A percentile compares a stretch with the other conserved stretches of the same genome.
Conservation (phyloP, 2,329 filamentous ascomycete genomes). For the Penicillium sp. region DNA sequence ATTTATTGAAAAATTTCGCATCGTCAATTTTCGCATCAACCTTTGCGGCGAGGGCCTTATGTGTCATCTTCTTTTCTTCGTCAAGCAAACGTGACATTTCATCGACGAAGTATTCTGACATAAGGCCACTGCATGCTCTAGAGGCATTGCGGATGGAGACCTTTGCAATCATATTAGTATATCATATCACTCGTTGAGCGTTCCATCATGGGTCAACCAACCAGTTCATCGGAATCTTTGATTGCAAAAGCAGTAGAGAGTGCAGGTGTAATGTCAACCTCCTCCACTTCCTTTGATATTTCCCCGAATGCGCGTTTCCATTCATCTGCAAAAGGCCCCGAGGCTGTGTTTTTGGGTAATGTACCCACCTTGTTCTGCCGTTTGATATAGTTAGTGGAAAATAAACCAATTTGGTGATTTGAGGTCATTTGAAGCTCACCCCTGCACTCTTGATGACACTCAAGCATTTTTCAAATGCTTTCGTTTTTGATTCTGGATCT, state of each 20-base stretch:
- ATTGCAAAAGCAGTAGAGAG: constrained; percentile 85
- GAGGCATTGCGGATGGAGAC: constrained; percentile 92
- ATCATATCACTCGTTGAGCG: neutral
- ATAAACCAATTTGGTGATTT: neutral
- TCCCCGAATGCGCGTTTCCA: constrained; percentile 84
- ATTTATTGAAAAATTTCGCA: constrained; percentile 85
- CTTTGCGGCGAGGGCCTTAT: constrained; percentile 80
- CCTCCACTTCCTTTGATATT: constrained; percentile 79
- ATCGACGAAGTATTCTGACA: constrained; percentile 96
- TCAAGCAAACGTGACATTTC: constrained; percentile 97
- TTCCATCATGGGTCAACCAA: constrained; percentile 29
- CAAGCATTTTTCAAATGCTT: constrained; percentile 79
- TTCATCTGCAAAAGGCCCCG: constrained; percentile 89
- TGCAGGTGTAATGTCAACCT: constrained; percentile 80
- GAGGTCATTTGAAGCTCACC: constrained; percentile 54
- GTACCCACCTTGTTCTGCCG: constrained; percentile 82
- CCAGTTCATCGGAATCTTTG: constrained; percentile 91
- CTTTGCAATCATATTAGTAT: constrained; percentile 35
- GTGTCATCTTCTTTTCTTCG: constrained; percentile 94
- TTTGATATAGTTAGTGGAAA: neutral
- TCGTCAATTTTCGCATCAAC: constrained; percentile 92
- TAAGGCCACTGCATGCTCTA: constrained; percentile 87
- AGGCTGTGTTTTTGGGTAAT: constrained; percentile 77
- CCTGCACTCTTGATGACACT: constrained; percentile 86
- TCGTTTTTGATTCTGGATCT: constrained; percentile 85